Percentiles rank a stretch among this genome's conserved stretches.
These are phyloP conservation scores for Penstemon barbatus DNA, from an alignment of 257 asterid genomes.

Conservation along the genomic window DNA sequence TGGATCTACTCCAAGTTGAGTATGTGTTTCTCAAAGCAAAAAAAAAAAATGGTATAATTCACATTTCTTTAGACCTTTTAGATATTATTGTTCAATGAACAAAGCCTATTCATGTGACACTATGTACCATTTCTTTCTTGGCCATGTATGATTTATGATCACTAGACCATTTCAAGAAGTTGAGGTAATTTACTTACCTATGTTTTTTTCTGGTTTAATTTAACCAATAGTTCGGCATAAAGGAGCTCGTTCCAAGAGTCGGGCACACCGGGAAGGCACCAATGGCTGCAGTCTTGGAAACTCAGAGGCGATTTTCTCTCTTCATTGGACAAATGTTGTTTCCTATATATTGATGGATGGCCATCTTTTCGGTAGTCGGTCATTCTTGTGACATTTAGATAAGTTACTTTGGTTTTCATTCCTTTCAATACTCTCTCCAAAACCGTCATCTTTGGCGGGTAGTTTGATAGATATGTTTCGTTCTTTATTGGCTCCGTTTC, in stretches of 20 bases:
- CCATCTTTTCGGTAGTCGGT: constrained; percentile 74
- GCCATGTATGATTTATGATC: neutral
- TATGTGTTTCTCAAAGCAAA: neutral
- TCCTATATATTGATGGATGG: constrained; percentile 67
- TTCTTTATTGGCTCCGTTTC: constrained; percentile 76
- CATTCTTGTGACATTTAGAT: constrained; percentile 63
- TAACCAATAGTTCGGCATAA: constrained; percentile 52
- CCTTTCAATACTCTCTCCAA: constrained; percentile 50
- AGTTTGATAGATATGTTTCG: constrained; percentile 49
- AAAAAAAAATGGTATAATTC: neutral
- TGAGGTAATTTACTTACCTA: constrained; percentile 12
- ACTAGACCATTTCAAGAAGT: neutral
- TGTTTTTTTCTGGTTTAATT: constrained; percentile 27
- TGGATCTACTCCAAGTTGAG: neutral
- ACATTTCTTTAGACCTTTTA: too few relatives aligned
- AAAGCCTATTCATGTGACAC: too few relatives aligned
- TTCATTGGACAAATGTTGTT: constrained; percentile 29
- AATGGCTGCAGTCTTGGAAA: constrained; percentile 73
- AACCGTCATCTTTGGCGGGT: constrained; percentile 60
- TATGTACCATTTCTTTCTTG: too few relatives aligned
- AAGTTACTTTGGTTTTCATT: constrained; percentile 55
- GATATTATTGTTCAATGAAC: too few relatives aligned
- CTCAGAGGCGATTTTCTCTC: constrained; percentile 45
- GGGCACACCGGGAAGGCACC: constrained; percentile 86
- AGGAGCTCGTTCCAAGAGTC: constrained; percentile 75